Conservation (phyloP, 768 basidiomycete genomes). For the Serendipita sp. region DNA sequence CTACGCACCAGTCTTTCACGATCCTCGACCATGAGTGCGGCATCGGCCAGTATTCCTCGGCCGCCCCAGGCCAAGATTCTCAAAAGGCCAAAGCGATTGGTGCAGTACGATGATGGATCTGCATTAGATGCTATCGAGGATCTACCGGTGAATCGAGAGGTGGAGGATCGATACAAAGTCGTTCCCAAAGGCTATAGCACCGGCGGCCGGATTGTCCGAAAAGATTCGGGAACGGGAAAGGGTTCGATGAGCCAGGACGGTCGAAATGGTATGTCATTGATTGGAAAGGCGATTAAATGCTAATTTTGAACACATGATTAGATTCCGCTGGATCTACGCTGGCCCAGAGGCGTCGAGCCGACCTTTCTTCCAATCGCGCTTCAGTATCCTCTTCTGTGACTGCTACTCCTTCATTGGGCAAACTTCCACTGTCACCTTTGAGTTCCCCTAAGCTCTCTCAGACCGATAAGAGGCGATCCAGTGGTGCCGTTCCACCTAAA, state of each 20-base stretch:
- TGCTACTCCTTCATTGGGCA: conserved; percentile 24
- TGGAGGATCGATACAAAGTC: conserved; percentile 58
- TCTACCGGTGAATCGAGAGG: conserved; percentile 70
- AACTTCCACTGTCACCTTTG: conserved; percentile 18
- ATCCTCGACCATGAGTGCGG: conserved; percentile 24
- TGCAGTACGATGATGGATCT: conserved; percentile 73
- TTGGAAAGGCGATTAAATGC: not conserved
- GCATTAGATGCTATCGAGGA: conserved; percentile 84
- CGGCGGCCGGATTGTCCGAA: not conserved
- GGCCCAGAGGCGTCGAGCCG: conserved; percentile 42
- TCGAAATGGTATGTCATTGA: not conserved
- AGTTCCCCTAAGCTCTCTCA: conserved; percentile 7
- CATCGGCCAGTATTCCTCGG: not conserved
- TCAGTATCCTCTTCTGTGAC: conserved; percentile 23
- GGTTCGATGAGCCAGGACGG: too few relatives aligned
- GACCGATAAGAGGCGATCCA: not conserved
- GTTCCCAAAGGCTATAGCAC: conserved; percentile 42
- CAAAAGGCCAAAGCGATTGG: conserved; percentile 59
- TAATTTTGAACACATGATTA: not conserved
- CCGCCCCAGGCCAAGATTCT: conserved; percentile 46
- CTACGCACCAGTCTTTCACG: conserved; percentile 30
- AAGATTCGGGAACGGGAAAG: not conserved
- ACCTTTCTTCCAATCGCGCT: conserved; percentile 30
- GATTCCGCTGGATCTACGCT: conserved; percentile 26
- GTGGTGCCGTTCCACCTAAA: conserved; percentile 7